Percentiles rank a stretch among this genome's conserved stretches.
These are phyloP conservation scores for Ophiostoma perfectum DNA, from an alignment of 2,329 filamentous ascomycete species.

Conservation along the genomic window DNA sequence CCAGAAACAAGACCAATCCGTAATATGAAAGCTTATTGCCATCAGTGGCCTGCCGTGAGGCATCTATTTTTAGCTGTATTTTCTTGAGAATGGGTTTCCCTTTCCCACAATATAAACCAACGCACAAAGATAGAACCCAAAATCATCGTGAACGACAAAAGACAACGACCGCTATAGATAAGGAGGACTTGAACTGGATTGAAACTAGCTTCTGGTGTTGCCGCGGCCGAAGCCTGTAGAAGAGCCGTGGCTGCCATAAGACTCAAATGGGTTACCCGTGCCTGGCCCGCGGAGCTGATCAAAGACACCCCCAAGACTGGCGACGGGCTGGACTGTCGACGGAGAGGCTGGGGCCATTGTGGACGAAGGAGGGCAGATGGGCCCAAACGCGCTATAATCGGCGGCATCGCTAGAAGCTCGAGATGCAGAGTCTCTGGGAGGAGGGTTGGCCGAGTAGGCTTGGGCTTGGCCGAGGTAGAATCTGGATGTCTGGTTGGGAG, in stretches of 20 bases:
- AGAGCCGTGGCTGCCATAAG: background rate
- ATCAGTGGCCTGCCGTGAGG: background rate
- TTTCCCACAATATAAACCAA: background rate
- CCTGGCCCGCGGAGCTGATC: background rate
- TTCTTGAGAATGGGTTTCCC: background rate
- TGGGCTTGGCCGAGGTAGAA: background rate
- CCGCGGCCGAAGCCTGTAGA: too few species aligned
- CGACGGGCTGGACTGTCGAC: background rate
- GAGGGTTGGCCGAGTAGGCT: background rate
- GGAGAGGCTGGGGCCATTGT: background rate
- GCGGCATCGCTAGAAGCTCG: background rate
- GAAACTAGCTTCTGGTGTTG: background rate
- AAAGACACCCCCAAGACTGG: background rate
- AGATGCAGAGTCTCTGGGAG: background rate
- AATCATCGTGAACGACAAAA: constrained; percentile 5
- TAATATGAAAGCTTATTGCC: background rate
- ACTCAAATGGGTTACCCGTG: background rate
- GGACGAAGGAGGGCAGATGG: background rate
- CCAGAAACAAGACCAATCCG: background rate
- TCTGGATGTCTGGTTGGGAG: background rate
- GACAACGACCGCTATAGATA: background rate
- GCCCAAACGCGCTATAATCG: background rate
- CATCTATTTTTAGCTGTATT: background rate
- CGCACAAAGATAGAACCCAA: background rate
- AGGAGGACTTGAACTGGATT: too few species aligned